Evolutionary conservation across 2,329 filamentous ascomycete species (phyloP), one percentile per base, ranked within the genome.

Genomic region (Aspergillus amoenus): DNA sequence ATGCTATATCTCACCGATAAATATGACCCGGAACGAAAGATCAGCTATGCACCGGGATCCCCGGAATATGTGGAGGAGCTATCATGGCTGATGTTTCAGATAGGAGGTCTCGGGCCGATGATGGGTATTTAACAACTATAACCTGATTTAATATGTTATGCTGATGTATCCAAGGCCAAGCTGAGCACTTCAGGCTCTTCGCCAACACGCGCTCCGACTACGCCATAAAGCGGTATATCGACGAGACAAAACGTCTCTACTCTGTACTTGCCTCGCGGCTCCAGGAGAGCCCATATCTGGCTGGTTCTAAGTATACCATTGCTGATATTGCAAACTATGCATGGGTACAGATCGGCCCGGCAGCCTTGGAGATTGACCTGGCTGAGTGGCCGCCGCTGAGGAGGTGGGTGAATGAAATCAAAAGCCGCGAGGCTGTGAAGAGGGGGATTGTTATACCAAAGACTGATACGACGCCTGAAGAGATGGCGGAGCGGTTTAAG

Each of bases 221-320:
- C 58, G 77, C 69, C 2, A 79, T 79, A 57, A 70, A 78, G 22
- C 71, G 79, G n/a, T 81, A 79, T 59, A 71, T 76, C 40, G 76
- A 78, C 27, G 79, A 81, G 64, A 80, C 78, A 4, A 78, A 76
- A 59, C 74, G 79, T 4, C 68, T 82, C 4, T 81, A 78, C 61
- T 67, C 70, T 18, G 78, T 81, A 13, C 71, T 81, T 5, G 75
- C 81, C 30, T 70, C 71, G 27, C 72, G 76, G 0, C 66, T 81
- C 4, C 58, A 64, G 42, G 69, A 73, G 27, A 74, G 73, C 7
- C 68, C 76, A 4, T 82, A 77, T 69, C 65, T 80, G 1, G 78
- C 79, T 0, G 78, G 79, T 0, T 62, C 71, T 30, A 80, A 79
- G 58, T 79, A 76, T 58, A 79, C 74, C 1, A 78, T 81, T 59